These are phyloP conservation scores for Hypoxylon sp. DNA, from an alignment of 2,329 filamentous ascomycete species.

Conservation along the genomic window DNA sequence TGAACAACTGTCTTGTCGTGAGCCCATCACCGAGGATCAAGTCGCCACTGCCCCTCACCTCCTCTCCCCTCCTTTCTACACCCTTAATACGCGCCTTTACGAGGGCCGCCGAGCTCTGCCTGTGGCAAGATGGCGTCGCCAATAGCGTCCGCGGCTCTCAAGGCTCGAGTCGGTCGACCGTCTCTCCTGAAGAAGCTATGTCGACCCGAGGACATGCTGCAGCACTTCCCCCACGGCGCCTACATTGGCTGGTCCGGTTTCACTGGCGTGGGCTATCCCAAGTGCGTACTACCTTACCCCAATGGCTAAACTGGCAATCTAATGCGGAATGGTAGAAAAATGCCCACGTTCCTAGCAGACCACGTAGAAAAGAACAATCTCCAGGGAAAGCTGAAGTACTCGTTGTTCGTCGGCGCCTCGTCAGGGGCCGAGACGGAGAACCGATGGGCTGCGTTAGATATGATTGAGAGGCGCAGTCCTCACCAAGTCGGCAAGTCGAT, in stretches of 20 bases:
- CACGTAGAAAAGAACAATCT: slow-evolving; percentile 88
- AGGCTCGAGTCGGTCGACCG: slow-evolving; percentile 76
- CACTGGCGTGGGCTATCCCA: slow-evolving; percentile 88
- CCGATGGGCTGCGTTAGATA: slow-evolving; percentile 86
- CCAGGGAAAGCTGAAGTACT: slow-evolving; percentile 85
- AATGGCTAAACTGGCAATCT: slow-evolving; percentile 5
- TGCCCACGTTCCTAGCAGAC: slow-evolving; percentile 84
- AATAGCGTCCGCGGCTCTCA: slow-evolving; percentile 75
- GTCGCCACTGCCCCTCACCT: slow-evolving; percentile 25
- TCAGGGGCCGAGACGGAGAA: slow-evolving; percentile 91
- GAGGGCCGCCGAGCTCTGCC: slow-evolving; percentile 21
- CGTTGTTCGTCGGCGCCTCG: slow-evolving; percentile 87
- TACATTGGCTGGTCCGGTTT: slow-evolving; percentile 93
- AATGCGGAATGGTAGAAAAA: slow-evolving; percentile 64
- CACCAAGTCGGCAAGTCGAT: slow-evolving; percentile 93
- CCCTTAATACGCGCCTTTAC: slow-evolving; percentile 10
- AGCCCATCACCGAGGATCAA: slow-evolving; percentile 11
- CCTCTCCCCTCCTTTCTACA: slow-evolving; percentile 21
- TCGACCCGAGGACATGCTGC: slow-evolving; percentile 79
- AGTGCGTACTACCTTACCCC: slow-evolving; percentile 60
- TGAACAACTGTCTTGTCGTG: not conserved
- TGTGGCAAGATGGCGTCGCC: slow-evolving; percentile 55
- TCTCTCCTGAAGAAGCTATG: slow-evolving; percentile 83
- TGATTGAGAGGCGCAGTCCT: slow-evolving; percentile 85
- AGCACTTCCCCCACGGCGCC: slow-evolving; percentile 82